Evolutionary conservation across 345 rosid genomes (phyloP).

Genomic region (Murraya paniculata): DNA sequence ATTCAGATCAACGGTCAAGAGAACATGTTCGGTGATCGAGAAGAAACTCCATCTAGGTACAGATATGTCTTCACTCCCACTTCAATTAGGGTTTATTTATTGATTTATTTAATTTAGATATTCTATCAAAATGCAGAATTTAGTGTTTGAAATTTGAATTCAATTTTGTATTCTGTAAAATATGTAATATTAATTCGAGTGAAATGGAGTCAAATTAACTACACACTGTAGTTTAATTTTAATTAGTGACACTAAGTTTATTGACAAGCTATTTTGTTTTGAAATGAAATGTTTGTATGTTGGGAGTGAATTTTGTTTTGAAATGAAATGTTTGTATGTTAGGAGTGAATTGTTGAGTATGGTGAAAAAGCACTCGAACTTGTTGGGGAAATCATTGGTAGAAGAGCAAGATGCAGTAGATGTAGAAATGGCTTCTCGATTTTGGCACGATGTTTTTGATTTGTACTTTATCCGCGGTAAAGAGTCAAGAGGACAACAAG

Average conservation of each 20-base stretch:
- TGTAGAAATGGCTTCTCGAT: conserved; percentile 70
- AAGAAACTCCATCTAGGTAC: conserved; percentile 64
- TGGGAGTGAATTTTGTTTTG: conserved; percentile 53
- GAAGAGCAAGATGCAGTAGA: conserved; percentile 62
- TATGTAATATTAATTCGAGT: background rate
- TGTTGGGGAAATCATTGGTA: conserved; percentile 41
- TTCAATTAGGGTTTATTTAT: background rate
- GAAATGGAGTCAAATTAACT: background rate
- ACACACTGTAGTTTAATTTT: background rate
- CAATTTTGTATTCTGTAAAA: background rate
- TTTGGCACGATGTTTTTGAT: conserved; percentile 90
- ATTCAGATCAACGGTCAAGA: conserved; percentile 2
- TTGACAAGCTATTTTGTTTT: background rate
- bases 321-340: conserved; percentile 25
- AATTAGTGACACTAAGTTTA: background rate
- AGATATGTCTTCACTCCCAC: background rate
- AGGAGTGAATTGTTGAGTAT: conserved; percentile 74
- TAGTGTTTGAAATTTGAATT: background rate
- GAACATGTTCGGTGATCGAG: conserved; percentile 43
- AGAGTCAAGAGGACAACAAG: conserved; percentile 77
- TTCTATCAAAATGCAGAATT: background rate
- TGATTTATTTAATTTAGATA: too few relatives aligned
- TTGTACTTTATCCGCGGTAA: conserved; percentile 74
- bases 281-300: conserved; percentile 22
- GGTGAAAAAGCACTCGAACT: conserved; percentile 84